Conservation (phyloP, 2,329 filamentous ascomycete species). For the Penicillium sp. region DNA sequence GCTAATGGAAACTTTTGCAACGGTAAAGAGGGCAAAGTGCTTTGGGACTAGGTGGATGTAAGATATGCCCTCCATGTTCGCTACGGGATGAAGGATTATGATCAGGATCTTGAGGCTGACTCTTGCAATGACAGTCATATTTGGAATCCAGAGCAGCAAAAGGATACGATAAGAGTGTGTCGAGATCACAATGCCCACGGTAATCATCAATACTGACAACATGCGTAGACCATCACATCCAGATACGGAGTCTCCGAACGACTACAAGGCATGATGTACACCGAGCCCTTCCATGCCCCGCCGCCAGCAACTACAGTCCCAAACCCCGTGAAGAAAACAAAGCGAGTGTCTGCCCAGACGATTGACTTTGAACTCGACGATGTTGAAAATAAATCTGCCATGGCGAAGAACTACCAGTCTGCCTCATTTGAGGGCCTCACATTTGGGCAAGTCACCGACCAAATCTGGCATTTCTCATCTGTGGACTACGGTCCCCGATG, state of each 20-base stretch:
- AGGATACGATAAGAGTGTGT: slow-evolving; percentile 57
- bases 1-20: slow-evolving; percentile 6
- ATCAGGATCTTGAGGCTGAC: neutral
- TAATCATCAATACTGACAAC: neutral
- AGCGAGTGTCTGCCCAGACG: slow-evolving; percentile 15
- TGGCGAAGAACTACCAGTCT: slow-evolving; percentile 33
- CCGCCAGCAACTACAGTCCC: slow-evolving; percentile 27
- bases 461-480: slow-evolving; percentile 78
- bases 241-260: slow-evolving; percentile 73
- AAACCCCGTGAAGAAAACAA: slow-evolving; percentile 22
- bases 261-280: slow-evolving; percentile 67
- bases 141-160: slow-evolving; percentile 70
- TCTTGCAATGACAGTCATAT: slow-evolving; percentile 61
- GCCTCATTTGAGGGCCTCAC: slow-evolving; percentile 48
- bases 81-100: neutral
- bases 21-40: slow-evolving; percentile 52
- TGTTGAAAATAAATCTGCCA: slow-evolving; percentile 39
- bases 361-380: slow-evolving; percentile 33
- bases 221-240: slow-evolving; percentile 56
- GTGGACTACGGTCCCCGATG: slow-evolving; percentile 72
- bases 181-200: slow-evolving; percentile 14
- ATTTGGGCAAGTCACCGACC: slow-evolving; percentile 67
- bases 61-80: slow-evolving; percentile 34
- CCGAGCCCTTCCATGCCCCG: slow-evolving; percentile 54
- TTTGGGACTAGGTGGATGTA: slow-evolving; percentile 74